These are phyloP conservation scores for Penicillium glabrum DNA, from an alignment of 2,329 filamentous ascomycete genomes.

Conservation along the genomic window DNA sequence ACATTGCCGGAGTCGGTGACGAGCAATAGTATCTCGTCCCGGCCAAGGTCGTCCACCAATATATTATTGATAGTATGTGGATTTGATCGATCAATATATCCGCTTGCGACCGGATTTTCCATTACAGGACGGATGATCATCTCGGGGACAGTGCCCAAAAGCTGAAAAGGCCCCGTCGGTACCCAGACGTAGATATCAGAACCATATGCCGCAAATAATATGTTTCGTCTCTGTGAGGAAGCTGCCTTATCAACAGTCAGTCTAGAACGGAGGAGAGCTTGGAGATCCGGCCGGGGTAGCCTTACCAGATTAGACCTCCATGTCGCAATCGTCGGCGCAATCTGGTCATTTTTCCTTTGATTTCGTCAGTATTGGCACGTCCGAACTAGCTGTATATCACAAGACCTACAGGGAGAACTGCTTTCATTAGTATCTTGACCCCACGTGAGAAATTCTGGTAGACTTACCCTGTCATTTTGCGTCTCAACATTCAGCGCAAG, in stretches of 20 bases:
- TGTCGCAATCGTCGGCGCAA: slow-evolving; percentile 32
- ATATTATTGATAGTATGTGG: slow-evolving; percentile 70
- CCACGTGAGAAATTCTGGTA: slow-evolving; percentile 9
- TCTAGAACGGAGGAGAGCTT: not conserved
- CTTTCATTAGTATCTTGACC: slow-evolving; percentile 12
- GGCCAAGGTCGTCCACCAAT: slow-evolving; percentile 66
- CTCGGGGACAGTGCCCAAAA: slow-evolving; percentile 36
- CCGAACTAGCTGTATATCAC: not conserved
- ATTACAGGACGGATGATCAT: slow-evolving; percentile 45
- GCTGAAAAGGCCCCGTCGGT: slow-evolving; percentile 42
- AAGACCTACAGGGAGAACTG: slow-evolving; percentile 28
- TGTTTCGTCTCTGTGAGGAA: slow-evolving; percentile 48
- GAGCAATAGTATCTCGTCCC: slow-evolving; percentile 66
- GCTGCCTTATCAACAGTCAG: slow-evolving; percentile 33
- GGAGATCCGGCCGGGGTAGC: not conserved
- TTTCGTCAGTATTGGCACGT: slow-evolving; percentile 5
- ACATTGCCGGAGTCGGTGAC: slow-evolving; percentile 76
- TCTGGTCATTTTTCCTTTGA: slow-evolving; percentile 8
- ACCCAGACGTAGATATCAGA: slow-evolving; percentile 47
- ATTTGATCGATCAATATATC: slow-evolving; percentile 52
- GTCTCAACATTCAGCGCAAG: slow-evolving; percentile 34
- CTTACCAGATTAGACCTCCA: slow-evolving; percentile 49
- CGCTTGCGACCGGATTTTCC: slow-evolving; percentile 45
- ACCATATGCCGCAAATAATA: slow-evolving; percentile 46
- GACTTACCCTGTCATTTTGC: slow-evolving; percentile 35